Evolutionary conservation across 1,284 basidiomycete genomes (phyloP).

Genomic region (Chalciporus sp.): DNA sequence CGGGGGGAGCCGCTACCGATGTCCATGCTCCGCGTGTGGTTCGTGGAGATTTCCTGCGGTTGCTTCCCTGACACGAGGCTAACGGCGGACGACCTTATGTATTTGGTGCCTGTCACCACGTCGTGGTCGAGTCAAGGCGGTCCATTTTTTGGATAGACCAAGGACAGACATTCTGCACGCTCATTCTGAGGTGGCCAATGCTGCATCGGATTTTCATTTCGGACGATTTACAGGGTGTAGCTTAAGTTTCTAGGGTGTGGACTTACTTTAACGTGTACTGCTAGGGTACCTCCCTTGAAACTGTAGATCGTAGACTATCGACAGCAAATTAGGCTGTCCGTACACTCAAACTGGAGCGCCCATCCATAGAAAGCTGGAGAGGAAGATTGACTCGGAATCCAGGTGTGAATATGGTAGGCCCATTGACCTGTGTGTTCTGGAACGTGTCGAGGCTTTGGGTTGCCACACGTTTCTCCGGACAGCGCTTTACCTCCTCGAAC

Average conservation of each 20-base stretch:
- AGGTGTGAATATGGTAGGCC: not conserved
- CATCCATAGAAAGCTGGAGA: not conserved
- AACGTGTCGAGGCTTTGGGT: not conserved
- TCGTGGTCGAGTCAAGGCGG: not conserved
- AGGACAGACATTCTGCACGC: not conserved
- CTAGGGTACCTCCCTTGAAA: not conserved
- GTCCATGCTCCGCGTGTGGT: no score
- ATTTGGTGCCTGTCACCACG: not conserved
- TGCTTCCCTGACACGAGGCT: not conserved
- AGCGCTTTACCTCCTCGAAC: not conserved
- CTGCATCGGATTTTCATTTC: conserved; percentile 5
- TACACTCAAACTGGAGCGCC: not conserved
- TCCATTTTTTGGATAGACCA: no score
- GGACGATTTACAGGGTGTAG: conserved; percentile 5
- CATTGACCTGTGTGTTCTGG: not conserved
- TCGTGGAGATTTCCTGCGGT: no score
- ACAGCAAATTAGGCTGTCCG: not conserved
- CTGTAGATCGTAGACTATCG: not conserved
- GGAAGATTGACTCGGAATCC: no score
- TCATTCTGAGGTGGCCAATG: conserved; percentile 1
- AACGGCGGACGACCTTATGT: not conserved
- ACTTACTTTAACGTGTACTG: not conserved
- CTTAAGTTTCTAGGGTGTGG: not conserved
- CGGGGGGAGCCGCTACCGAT: not conserved
- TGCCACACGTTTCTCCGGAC: not conserved